These are phyloP conservation scores for Globisporangium acanthophoron DNA, from an alignment of 352 stramenopile genomes.

Conservation along the genomic window DNA sequence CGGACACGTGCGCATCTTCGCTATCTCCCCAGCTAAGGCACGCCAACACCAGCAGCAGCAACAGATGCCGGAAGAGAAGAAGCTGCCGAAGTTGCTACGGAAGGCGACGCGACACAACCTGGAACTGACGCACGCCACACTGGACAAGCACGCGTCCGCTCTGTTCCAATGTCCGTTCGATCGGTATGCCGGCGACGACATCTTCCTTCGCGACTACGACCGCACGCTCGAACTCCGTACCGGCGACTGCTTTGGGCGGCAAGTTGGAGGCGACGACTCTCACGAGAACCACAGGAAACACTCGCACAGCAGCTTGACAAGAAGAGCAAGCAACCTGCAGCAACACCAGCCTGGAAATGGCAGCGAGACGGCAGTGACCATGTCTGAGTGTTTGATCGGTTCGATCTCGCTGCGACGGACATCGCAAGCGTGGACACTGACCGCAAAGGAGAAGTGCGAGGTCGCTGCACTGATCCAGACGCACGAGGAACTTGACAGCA, in stretches of 20 bases:
- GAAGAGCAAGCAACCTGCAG: neutral
- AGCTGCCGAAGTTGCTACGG: constrained; percentile 4
- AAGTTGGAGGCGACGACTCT: neutral
- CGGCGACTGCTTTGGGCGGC: constrained; percentile 22
- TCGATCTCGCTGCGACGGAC: constrained; percentile 11
- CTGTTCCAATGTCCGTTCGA: constrained; percentile 12
- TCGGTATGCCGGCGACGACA: constrained; percentile 21
- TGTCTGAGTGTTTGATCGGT: constrained; percentile 33
- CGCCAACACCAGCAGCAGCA: constrained; percentile 1
- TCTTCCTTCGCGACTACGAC: constrained; percentile 30
- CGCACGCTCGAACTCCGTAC: constrained; percentile 16
- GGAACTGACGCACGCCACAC: neutral
- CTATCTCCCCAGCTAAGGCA: neutral
- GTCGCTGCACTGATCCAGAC: constrained; percentile 21
- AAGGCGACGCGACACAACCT: constrained; percentile 2
- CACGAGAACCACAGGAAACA: too few relatives aligned
- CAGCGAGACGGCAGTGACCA: constrained; percentile 21
- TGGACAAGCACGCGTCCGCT: constrained; percentile 5
- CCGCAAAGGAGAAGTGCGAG: constrained; percentile 14
- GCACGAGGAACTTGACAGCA: constrained; percentile 8
- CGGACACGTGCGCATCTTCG: constrained; percentile 16
- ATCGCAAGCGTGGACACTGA: neutral
- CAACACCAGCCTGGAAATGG: neutral
- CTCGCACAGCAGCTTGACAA: neutral
- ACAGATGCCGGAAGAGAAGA: constrained; percentile 6